Base-by-base conservation (phyloP, 345 rosid species). In the Populus alba region DNA sequence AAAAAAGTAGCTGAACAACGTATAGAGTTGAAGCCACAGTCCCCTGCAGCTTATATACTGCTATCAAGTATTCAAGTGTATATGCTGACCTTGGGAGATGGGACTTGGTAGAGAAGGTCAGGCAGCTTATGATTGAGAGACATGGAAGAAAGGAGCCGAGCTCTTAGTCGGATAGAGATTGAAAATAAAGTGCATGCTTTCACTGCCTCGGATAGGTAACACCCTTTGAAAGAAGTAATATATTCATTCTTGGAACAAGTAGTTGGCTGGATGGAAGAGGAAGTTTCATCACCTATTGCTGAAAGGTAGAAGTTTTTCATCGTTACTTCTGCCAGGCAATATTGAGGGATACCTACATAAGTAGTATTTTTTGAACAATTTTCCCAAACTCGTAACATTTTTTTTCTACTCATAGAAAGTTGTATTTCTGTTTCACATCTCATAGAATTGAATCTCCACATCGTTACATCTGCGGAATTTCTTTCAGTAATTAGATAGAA, bases 101-200 rank as follows among this genome's bases (percentile, higher is more conserved):
- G 95, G 90, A 89, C 71, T 80, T 70, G 66, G 93, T 82, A 16
- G 91, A 86, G 86, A 84, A 81, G 73, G 88, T 87, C 75, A 91
- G 92, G 79, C 85, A 82, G 79, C 82, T 33, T 33, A 33, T 90
- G 95, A 75, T 85, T 68, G 72, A 80, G 77, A 85, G 89, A 80
- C 72, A 20, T 5, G 82, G 85, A 68, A 86, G 33, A 45, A 88
- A 90, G 87, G 92, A 92, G 74, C 85, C 68, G 12, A 81, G 91
- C 86, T 51, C 41, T 83, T 66, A 91, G 93, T 85, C 91, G 93
- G 98, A 88, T 89, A 79, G 88, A 85, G 78, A 83, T 82, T 18
- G 87, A 83, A 35, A 81, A 81, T 69, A 87, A 84, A 76, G 81
- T 89, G 66, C 87, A 88, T 25, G 75, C 83, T 37, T 90, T 92